Evolutionary conservation across 192 early-diverging fungal species (phyloP).

Genomic region (Backusella macrospora): DNA sequence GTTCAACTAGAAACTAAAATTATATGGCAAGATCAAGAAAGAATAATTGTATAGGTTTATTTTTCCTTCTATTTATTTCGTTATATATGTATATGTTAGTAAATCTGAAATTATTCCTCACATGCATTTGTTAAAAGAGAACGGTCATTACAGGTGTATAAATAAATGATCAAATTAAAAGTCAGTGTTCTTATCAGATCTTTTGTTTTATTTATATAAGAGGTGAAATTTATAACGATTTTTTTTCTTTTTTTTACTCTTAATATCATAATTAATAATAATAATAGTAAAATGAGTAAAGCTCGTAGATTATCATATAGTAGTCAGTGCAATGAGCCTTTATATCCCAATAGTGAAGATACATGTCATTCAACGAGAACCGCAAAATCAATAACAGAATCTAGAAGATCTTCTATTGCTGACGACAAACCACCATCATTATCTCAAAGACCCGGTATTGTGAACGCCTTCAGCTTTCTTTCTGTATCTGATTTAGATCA

Average conservation of each 20-base stretch:
- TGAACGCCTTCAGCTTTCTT: neutral
- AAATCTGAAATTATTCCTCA: neutral
- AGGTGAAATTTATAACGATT: neutral
- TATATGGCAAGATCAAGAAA: neutral
- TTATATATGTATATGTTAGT: neutral
- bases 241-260: neutral
- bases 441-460: neutral
- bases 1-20: neutral
- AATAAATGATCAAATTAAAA: neutral
- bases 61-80: neutral
- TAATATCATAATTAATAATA: neutral
- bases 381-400: neutral
- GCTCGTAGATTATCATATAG: neutral
- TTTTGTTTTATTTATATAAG: neutral
- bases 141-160: neutral
- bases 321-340: neutral
- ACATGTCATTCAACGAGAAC: neutral
- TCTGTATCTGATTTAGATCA: neutral
- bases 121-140: neutral
- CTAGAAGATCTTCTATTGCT: neutral
- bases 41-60: neutral
- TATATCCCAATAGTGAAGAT: neutral
- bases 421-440: neutral
- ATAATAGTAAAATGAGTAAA: neutral
- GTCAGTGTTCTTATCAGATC: slow-evolving; percentile 1